phyloP scores from a whole-genome alignment of 176 grass and related monocot genomes.

The Tillandsia fasciculata region DNA sequence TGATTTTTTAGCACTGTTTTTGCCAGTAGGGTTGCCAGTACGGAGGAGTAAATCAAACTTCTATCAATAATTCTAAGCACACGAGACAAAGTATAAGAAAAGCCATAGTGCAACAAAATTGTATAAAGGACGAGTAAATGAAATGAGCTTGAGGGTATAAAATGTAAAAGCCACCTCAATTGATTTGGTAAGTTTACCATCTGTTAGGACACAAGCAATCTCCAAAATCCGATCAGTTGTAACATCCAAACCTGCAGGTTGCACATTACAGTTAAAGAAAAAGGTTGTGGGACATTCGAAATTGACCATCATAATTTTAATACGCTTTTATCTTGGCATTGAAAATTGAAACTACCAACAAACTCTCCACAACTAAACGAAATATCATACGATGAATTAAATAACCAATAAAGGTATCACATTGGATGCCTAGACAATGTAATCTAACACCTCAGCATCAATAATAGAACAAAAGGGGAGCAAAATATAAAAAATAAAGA shows the following conservation, averaged over 20 bases:
- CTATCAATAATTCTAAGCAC: neutral
- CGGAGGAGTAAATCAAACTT: too few species aligned
- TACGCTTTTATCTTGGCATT: neutral
- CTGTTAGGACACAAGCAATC: constrained; percentile 84
- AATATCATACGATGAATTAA: neutral
- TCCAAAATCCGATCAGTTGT: constrained; percentile 76
- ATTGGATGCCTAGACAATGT: neutral
- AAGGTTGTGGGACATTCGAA: constrained; percentile 4
- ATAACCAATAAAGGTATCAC: neutral
- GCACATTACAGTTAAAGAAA: constrained; percentile 9
- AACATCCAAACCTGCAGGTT: constrained; percentile 60
- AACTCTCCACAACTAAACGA: neutral
- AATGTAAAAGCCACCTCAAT: constrained; percentile 40
- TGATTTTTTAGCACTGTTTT: too few species aligned
- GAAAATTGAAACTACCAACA: neutral
- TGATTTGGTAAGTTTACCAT: constrained; percentile 76
- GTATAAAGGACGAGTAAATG: neutral
- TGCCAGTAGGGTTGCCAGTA: too few species aligned
- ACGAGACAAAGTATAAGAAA: neutral
- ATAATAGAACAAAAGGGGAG: neutral
- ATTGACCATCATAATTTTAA: neutral
- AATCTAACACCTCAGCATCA: neutral
- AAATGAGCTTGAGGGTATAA: neutral
- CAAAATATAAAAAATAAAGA: too few species aligned
- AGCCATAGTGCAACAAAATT: neutral